Evolutionary conservation across 495 filamentous ascomycete species (phyloP).

Genomic region (Tuber magnatum): DNA sequence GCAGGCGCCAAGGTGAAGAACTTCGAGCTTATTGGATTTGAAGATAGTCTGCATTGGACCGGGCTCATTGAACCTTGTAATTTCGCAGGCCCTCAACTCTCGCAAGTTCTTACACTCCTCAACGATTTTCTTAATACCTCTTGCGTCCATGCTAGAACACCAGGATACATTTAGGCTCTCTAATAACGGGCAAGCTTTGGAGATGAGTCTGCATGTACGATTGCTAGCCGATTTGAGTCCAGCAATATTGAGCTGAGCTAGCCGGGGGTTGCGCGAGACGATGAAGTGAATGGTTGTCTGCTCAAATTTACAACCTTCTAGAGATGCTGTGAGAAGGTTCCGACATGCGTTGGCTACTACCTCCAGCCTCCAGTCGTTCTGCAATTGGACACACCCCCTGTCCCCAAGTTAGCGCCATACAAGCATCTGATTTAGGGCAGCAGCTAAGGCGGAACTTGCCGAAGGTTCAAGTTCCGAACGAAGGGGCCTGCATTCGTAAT

Average conservation of each 20-base stretch:
- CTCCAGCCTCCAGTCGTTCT: slow-evolving; percentile 68
- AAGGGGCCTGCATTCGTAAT: slow-evolving; percentile 81
- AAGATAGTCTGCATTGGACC: slow-evolving; percentile 66
- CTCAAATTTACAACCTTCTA: slow-evolving; percentile 78
- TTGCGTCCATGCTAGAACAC: slow-evolving; percentile 78
- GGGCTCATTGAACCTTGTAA: slow-evolving; percentile 66
- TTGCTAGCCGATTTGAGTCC: slow-evolving; percentile 75
- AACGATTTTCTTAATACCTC: slow-evolving; percentile 67
- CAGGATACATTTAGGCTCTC: slow-evolving; percentile 82
- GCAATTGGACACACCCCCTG: slow-evolving; percentile 66
- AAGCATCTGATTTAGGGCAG: background rate
- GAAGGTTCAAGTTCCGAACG: slow-evolving; percentile 76
- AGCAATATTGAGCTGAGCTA: slow-evolving; percentile 76
- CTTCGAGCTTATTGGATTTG: slow-evolving; percentile 69
- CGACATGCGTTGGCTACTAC: slow-evolving; percentile 69
- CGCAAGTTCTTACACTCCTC: slow-evolving; percentile 62
- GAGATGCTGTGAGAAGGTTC: slow-evolving; percentile 77
- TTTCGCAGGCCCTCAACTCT: slow-evolving; percentile 76
- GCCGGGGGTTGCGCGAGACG: slow-evolving; percentile 64
- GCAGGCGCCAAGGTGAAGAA: slow-evolving; percentile 69
- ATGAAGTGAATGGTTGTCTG: slow-evolving; percentile 70
- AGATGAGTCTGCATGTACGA: slow-evolving; percentile 77
- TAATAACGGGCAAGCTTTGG: slow-evolving; percentile 70
- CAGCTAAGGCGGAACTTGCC: slow-evolving; percentile 14
- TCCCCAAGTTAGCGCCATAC: slow-evolving; percentile 4